phyloP scores from a whole-genome alignment of 2,329 filamentous ascomycete genomes.

The Ophiosphaerella herpotricha region DNA sequence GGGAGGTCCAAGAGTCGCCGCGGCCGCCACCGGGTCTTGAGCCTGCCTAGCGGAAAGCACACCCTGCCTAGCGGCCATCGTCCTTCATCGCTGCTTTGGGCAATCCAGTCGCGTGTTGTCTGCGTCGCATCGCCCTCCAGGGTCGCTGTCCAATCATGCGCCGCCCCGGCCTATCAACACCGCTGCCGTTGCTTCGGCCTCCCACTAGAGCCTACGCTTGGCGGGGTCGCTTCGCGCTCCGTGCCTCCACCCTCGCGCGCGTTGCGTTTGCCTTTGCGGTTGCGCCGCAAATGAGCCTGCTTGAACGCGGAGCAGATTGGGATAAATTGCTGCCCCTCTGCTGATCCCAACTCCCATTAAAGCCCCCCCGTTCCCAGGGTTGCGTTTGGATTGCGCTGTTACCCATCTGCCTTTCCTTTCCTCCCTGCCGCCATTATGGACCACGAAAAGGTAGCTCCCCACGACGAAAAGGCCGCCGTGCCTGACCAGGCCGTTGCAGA shows the following conservation, averaged over 20 bases:
- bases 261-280: background rate
- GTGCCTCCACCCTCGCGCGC: too few species aligned
- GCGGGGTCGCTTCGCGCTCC: background rate
- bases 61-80: background rate
- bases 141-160: constrained; percentile 15
- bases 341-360: constrained; percentile 36
- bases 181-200: constrained; percentile 6
- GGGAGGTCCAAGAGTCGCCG: constrained; percentile 28
- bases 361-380: constrained; percentile 16
- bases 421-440: constrained; percentile 28
- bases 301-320: background rate
- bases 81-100: constrained; percentile 21
- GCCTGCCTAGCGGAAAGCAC: background rate
- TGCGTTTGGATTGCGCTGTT: background rate
- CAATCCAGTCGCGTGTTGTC: constrained; percentile 16
- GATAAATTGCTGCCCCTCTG: constrained; percentile 29
- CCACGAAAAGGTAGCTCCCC: constrained; percentile 29
- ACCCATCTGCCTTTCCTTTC: constrained; percentile 5
- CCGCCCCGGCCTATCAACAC: constrained; percentile 21
- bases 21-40: constrained; percentile 21
- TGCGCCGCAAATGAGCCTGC: background rate
- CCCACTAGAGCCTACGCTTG: background rate
- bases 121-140: background rate
- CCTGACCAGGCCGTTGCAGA: constrained; percentile 4
- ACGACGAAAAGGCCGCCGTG: constrained; percentile 33